Conservation (phyloP, 371 early-diverging fungal species). For the Syncephalis fuscata region DNA sequence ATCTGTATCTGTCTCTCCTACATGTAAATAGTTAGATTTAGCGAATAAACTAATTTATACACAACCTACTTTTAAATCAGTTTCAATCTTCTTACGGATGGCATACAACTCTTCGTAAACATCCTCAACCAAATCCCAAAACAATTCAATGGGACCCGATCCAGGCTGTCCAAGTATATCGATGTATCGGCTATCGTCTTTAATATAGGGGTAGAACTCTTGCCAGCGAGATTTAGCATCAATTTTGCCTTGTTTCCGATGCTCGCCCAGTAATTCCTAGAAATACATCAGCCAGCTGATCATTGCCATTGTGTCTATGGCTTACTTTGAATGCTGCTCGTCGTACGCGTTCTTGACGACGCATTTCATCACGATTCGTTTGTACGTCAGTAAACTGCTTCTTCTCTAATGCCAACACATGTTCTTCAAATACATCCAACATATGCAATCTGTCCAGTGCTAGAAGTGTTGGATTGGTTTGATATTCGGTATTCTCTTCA, state of each 20-base stretch:
- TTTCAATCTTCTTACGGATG: constrained; percentile 48
- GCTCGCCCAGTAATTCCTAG: constrained; percentile 37
- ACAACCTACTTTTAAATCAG: constrained; percentile 23
- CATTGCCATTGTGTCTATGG: background rate
- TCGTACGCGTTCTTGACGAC: constrained; percentile 45
- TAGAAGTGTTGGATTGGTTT: constrained; percentile 30
- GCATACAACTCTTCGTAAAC: constrained; percentile 58
- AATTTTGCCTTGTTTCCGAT: constrained; percentile 27
- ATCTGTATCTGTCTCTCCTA: constrained; percentile 29
- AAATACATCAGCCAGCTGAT: background rate
- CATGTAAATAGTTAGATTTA: background rate
- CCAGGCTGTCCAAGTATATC: constrained; percentile 70
- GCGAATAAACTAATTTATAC: too few species aligned
- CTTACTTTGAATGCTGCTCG: constrained; percentile 41
- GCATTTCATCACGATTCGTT: constrained; percentile 14
- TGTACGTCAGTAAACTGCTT: constrained; percentile 25
- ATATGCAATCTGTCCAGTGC: constrained; percentile 69
- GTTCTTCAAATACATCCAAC: constrained; percentile 62
- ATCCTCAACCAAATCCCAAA: constrained; percentile 75
- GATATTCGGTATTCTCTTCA: constrained; percentile 23
- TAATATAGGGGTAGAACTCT: constrained; percentile 58
- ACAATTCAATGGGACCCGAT: constrained; percentile 75
- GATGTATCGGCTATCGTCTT: constrained; percentile 45
- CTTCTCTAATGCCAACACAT: constrained; percentile 44
- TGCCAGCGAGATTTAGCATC: constrained; percentile 66